phyloP scores from a whole-genome alignment of 177 flowering plant genomes.

The Telopea speciosissima region DNA sequence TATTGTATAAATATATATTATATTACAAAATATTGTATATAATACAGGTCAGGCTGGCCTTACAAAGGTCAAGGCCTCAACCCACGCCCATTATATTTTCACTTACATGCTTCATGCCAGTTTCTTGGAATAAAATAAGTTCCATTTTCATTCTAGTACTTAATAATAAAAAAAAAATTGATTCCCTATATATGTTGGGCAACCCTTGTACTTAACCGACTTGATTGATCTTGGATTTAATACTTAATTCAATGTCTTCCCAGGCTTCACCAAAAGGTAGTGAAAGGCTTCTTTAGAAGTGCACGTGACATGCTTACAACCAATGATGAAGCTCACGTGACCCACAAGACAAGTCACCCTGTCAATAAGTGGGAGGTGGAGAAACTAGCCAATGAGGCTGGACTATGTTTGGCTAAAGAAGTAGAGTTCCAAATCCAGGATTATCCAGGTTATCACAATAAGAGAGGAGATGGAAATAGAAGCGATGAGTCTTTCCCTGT shows the following conservation, averaged over 20 bases:
- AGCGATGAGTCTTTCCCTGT: slow-evolving; percentile 7
- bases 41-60: no score
- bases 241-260: background rate
- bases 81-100: no score
- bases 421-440: slow-evolving; percentile 1
- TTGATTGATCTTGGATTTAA: no score
- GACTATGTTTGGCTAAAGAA: slow-evolving; percentile 7
- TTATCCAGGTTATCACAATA: slow-evolving; percentile 18
- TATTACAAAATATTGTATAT: no score
- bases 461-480: slow-evolving; percentile 6
- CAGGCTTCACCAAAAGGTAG: slow-evolving; percentile 21
- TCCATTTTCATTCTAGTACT: no score
- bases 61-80: no score
- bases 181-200: no score
- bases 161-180: no score
- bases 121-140: no score
- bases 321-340: slow-evolving; percentile 28
- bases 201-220: no score
- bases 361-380: slow-evolving; percentile 20
- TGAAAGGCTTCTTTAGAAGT: slow-evolving; percentile 20
- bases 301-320: slow-evolving; percentile 17
- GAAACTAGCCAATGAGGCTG: slow-evolving; percentile 9
- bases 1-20: no score
- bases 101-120: no score
- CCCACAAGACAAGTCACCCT: slow-evolving; percentile 25